phyloP scores from a whole-genome alignment of 306 rosid species.

The Cucurbita maxima region DNA sequence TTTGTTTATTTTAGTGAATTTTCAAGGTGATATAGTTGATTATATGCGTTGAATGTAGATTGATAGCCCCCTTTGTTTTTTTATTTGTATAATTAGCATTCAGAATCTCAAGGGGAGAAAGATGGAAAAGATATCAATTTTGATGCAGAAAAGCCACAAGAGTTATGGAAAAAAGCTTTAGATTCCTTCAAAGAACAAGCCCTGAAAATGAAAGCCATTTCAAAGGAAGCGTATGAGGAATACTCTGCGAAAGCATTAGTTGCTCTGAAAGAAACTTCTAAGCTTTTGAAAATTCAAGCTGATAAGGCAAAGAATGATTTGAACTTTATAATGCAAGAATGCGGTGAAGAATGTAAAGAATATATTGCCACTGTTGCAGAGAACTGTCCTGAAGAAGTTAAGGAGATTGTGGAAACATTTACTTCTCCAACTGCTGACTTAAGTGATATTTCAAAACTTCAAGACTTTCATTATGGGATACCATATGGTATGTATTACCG shows the following conservation, averaged over 20 bases:
- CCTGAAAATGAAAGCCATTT: conserved; percentile 45
- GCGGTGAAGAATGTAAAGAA: conserved; percentile 63
- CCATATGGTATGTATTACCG: conserved; percentile 67
- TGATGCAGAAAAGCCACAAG: conserved; percentile 47
- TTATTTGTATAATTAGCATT: conserved; percentile 11
- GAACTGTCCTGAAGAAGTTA: conserved; percentile 64
- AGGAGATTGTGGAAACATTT: conserved; percentile 65
- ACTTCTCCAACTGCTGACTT: conserved; percentile 47
- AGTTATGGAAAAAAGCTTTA: conserved; percentile 62
- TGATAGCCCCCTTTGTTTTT: not conserved
- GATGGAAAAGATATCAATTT: conserved; percentile 19
- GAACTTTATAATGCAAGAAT: conserved; percentile 46
- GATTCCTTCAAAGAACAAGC: conserved; percentile 80
- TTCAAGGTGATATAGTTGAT: not conserved
- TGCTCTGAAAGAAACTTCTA: conserved; percentile 52
- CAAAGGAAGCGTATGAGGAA: conserved; percentile 68
- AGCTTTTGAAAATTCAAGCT: conserved; percentile 66
- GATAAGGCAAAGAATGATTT: conserved; percentile 54
- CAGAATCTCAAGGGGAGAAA: conserved; percentile 41
- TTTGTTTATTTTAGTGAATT: not conserved
- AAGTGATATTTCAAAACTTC: conserved; percentile 36
- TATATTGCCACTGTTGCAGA: conserved; percentile 51
- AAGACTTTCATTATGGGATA: conserved; percentile 76
- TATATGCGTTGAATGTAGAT: not conserved
- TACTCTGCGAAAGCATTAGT: conserved; percentile 66